phyloP scores from a whole-genome alignment of 2,329 filamentous ascomycete genomes.

The Leptographium procerum region DNA sequence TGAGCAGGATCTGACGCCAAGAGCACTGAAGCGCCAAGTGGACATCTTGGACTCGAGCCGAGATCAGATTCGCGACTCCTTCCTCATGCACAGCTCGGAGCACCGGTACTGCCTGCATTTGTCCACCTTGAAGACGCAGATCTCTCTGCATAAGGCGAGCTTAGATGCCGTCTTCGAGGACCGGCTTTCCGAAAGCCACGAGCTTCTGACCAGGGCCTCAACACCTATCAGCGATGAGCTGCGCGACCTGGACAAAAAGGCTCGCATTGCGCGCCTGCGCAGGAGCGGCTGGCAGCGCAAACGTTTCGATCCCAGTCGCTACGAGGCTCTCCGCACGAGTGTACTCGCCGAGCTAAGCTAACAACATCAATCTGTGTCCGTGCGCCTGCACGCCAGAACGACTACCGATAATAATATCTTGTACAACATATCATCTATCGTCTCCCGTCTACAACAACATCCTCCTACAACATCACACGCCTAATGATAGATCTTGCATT shows the following conservation, averaged over 20 bases:
- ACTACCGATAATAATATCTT: neutral
- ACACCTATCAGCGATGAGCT: conserved; percentile 22
- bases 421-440: neutral
- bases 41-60: neutral
- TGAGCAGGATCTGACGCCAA: conserved; percentile 9
- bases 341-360: conserved; percentile 38
- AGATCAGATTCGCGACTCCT: conserved; percentile 14
- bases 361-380: conserved; percentile 3
- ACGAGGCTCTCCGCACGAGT: conserved; percentile 39
- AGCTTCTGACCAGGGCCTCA: conserved; percentile 7
- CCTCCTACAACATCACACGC: neutral
- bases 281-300: conserved; percentile 43
- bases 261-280: conserved; percentile 42
- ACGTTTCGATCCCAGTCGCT: conserved; percentile 41
- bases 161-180: conserved; percentile 29
- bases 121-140: conserved; percentile 34
- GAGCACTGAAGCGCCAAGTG: neutral
- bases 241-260: conserved; percentile 30
- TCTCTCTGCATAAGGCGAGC: conserved; percentile 34
- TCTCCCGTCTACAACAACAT: no score
- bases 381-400: neutral
- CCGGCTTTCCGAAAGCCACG: conserved; percentile 10
- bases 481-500: neutral
- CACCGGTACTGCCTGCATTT: conserved; percentile 39
- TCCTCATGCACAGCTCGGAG: conserved; percentile 30